Conservation (phyloP, 768 basidiomycete genomes). For the Nidularia pulvinata region DNA sequence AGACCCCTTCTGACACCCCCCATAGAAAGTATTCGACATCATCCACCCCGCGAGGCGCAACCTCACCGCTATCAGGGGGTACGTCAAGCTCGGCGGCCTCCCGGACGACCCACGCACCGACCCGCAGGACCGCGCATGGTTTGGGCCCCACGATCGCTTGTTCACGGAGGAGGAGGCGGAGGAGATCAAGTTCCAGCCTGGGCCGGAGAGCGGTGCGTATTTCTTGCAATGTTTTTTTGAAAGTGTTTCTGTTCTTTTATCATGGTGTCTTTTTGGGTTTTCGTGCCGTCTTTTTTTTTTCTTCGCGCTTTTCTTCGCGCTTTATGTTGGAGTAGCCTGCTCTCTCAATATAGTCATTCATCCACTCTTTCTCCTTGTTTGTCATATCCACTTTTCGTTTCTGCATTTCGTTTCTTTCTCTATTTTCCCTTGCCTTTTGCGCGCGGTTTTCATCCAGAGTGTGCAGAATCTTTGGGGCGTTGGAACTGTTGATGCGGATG, state of each 20-base stretch:
- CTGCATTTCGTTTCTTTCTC: too few relatives aligned
- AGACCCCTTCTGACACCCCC: too few relatives aligned
- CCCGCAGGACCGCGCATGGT: constrained; percentile 98
- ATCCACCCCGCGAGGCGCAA: constrained; percentile 92
- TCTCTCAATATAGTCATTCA: too few relatives aligned
- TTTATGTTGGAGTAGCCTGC: background rate
- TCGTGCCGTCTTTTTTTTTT: too few relatives aligned
- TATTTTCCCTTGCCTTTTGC: too few relatives aligned
- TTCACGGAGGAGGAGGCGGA: constrained; percentile 90
- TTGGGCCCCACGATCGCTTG: constrained; percentile 93
- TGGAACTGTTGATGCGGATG: too few relatives aligned
- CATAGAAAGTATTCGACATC: constrained; percentile 93
- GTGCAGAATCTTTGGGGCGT: too few relatives aligned
- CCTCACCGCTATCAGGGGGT: constrained; percentile 94
- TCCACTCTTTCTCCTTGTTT: too few relatives aligned
- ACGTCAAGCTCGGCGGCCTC: constrained; percentile 91
- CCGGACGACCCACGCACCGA: constrained; percentile 96
- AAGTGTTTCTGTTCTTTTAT: too few relatives aligned
- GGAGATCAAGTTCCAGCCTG: constrained; percentile 71
- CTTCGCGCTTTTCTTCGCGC: background rate
- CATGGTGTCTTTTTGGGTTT: too few relatives aligned
- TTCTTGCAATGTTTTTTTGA: background rate
- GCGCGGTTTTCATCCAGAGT: too few relatives aligned
- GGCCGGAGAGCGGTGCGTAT: constrained; percentile 84
- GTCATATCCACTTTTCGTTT: too few relatives aligned